Percentiles rank a stretch among this genome's conserved stretches.
These are phyloP conservation scores for Sclerotinia trifoliorum DNA, from an alignment of 2,329 filamentous ascomycete species.

Conservation along the genomic window DNA sequence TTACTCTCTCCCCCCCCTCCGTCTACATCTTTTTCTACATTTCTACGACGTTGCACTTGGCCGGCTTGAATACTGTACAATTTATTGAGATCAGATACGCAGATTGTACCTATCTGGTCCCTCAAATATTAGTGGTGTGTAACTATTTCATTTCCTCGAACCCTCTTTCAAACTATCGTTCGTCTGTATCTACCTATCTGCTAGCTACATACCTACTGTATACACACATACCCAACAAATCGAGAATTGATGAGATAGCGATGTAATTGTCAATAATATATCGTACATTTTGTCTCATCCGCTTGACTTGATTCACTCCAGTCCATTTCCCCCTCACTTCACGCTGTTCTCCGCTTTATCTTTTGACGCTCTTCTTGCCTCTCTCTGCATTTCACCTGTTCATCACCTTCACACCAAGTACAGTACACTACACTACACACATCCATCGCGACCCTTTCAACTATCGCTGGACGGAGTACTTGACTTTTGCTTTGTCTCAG, in stretches of 20 bases:
- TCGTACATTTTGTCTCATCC: not conserved
- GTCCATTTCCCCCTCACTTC: not conserved
- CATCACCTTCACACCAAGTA: not conserved
- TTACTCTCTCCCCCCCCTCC: no score
- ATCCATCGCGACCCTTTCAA: not conserved
- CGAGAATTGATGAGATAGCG: conserved; percentile 3
- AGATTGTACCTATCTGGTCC: not conserved
- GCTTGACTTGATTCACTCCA: not conserved
- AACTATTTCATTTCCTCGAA: not conserved
- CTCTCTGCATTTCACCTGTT: not conserved
- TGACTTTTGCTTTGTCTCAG: not conserved
- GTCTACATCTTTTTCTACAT: not conserved
- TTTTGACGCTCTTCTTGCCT: not conserved
- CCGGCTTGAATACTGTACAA: not conserved
- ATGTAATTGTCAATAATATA: not conserved
- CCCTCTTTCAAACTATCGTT: not conserved
- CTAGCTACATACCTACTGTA: not conserved
- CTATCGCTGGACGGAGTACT: not conserved
- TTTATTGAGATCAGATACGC: not conserved
- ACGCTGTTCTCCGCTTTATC: not conserved
- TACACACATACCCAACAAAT: not conserved
- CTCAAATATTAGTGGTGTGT: not conserved
- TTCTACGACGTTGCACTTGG: not conserved
- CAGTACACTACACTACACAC: no score
- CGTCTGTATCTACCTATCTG: no score